phyloP scores from a whole-genome alignment of 2,329 filamentous ascomycete species.

The Penicillium sp. region DNA sequence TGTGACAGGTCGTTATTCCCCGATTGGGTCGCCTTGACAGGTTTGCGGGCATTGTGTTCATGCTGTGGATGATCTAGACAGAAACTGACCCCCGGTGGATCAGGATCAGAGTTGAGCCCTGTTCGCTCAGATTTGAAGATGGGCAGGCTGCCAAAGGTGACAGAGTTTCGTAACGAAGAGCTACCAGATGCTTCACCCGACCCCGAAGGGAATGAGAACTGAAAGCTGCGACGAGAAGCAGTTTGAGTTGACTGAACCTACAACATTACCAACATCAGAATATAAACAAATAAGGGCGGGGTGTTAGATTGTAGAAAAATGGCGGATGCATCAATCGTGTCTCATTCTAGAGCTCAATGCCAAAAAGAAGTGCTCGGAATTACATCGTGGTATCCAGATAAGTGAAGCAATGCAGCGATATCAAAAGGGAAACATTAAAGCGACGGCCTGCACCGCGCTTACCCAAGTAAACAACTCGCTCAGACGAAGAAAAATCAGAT shows the following conservation, averaged over 20 bases:
- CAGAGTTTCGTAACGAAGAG: slow-evolving; percentile 23
- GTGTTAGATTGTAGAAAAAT: slow-evolving; percentile 10
- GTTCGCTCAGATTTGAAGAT: slow-evolving; percentile 21
- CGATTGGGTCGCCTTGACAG: slow-evolving; percentile 6
- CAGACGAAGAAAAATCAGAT: slow-evolving; percentile 21
- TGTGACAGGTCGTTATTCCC: slow-evolving; percentile 4
- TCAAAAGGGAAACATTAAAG: slow-evolving; percentile 16
- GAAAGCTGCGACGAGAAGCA: slow-evolving; percentile 29
- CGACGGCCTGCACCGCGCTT: slow-evolving; percentile 14
- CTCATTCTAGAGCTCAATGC: slow-evolving; percentile 29
- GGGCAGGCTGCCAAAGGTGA: slow-evolving; percentile 26
- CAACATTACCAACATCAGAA: slow-evolving; percentile 37
- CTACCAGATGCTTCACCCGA: slow-evolving; percentile 14
- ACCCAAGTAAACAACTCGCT: slow-evolving; percentile 9
- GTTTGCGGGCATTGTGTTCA: slow-evolving; percentile 10
- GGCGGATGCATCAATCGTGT: slow-evolving; percentile 29
- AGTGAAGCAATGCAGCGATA: slow-evolving; percentile 18
- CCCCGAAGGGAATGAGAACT: slow-evolving; percentile 20
- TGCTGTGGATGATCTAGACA: slow-evolving; percentile 9
- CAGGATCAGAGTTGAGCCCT: slow-evolving; percentile 6
- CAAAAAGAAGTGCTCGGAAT: slow-evolving; percentile 24
- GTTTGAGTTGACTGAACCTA: slow-evolving; percentile 33
- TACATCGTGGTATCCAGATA: slow-evolving; percentile 35
- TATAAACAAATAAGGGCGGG: slow-evolving; percentile 11
- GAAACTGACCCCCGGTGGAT: background rate